A percentile compares a stretch with the other conserved stretches of the same genome.
Conservation (phyloP, 805 yeast species). For the Metschnikowia kunwiensis region DNA sequence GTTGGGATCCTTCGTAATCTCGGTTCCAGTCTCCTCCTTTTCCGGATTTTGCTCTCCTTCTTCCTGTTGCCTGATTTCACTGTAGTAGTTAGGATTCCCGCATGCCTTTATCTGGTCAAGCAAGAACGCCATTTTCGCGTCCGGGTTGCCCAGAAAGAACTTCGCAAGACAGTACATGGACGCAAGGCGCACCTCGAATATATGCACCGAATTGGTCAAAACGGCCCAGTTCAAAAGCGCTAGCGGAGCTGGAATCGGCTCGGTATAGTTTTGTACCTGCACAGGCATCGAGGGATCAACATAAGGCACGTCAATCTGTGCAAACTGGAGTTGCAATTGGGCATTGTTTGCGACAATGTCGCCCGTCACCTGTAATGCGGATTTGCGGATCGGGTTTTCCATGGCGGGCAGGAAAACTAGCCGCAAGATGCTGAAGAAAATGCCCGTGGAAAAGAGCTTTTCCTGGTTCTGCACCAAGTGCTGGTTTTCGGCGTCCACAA, state of each 20-base stretch:
- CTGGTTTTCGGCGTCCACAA: slow-evolving; percentile 70
- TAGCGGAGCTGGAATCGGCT: slow-evolving; percentile 60
- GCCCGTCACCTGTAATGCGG: slow-evolving; percentile 71
- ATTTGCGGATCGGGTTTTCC: slow-evolving; percentile 62
- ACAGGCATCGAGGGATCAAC: slow-evolving; percentile 69
- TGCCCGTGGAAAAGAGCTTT: slow-evolving; percentile 55
- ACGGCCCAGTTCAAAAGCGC: slow-evolving; percentile 84
- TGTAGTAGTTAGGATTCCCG: slow-evolving; percentile 24
- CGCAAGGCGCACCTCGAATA: slow-evolving; percentile 77
- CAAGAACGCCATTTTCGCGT: slow-evolving; percentile 60
- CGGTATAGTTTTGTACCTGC: slow-evolving; percentile 32
- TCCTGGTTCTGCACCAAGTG: slow-evolving; percentile 59
- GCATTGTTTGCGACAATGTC: slow-evolving; percentile 68
- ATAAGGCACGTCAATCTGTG: slow-evolving; percentile 88
- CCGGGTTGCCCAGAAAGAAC: slow-evolving; percentile 61
- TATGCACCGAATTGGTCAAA: slow-evolving; percentile 73
- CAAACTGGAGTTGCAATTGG: slow-evolving; percentile 65
- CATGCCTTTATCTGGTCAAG: slow-evolving; percentile 57
- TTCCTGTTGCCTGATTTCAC: slow-evolving; percentile 10
- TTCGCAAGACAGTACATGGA: slow-evolving; percentile 65
- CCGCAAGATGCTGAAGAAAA: slow-evolving; percentile 62
- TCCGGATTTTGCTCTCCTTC: slow-evolving; percentile 6
- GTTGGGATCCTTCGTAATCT: neutral
- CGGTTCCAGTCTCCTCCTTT: slow-evolving; percentile 1
- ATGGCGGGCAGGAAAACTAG: slow-evolving; percentile 66